These are phyloP conservation scores for Trichophaea hybrida DNA, from an alignment of 2,329 filamentous ascomycete species.

Conservation along the genomic window DNA sequence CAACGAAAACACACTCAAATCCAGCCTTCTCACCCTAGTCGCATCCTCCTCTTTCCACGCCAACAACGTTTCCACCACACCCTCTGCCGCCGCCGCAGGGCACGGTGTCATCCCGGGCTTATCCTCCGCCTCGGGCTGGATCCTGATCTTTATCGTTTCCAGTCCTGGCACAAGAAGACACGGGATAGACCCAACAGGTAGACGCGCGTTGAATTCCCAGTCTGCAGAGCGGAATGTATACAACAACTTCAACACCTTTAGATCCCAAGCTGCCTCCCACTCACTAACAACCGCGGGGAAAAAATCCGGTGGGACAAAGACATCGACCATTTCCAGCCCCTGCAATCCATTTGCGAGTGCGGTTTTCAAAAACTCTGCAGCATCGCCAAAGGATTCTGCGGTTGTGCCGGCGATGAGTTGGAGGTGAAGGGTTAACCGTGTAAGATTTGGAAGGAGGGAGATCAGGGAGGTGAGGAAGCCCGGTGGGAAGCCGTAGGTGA, in stretches of 20 bases:
- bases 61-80: background rate
- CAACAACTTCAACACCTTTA: conserved; percentile 36
- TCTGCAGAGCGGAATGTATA: conserved; percentile 36
- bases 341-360: conserved; percentile 29
- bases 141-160: background rate
- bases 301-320: conserved; percentile 34
- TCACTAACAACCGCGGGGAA: conserved; percentile 28
- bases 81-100: background rate
- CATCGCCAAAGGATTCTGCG: conserved; percentile 31
- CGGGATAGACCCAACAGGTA: background rate
- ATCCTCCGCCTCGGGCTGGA: background rate
- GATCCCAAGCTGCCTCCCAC: conserved; percentile 21
- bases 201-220: background rate
- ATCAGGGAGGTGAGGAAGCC: conserved; percentile 34
- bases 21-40: background rate
- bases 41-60: background rate
- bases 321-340: conserved; percentile 37
- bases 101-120: conserved; percentile 1
- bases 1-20: background rate
- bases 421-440: conserved; percentile 35
- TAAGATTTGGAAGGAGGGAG: conserved; percentile 32
- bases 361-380: conserved; percentile 32
- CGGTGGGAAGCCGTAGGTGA: conserved; percentile 36
- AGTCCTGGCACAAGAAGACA: background rate
- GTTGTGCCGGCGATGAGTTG: conserved; percentile 36